Base-by-base conservation (phyloP, 2,329 filamentous ascomycete species). In the Fusarium drepaniforme region DNA sequence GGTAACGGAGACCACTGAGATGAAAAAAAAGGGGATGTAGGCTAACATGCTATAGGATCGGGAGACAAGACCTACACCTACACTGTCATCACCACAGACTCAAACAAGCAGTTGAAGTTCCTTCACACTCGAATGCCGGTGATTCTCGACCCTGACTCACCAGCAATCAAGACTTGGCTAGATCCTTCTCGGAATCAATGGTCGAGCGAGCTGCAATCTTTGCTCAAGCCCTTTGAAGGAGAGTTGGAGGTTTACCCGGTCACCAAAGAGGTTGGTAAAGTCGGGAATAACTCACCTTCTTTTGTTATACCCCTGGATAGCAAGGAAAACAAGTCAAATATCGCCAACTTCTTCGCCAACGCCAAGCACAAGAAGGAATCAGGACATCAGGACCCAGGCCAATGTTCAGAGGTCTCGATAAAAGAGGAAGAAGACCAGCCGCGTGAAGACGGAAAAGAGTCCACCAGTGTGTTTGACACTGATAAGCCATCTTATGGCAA, bases 51-150 rank as follows among this genome's bases (percentile, higher is more conserved):
- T 4, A 18, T 33, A 78, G 76, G 65, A 35, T 74, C 78, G 53
- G 88, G 91, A 4, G 89, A 94, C 73, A 94, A 93, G 81, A 84
- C 91, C 7, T 98, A 96, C 81, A 97, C 95, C 0, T 99, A 98
- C 83, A 96, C 96, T 2, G 91, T 99, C 80, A 96, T 98, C 82
- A 99, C 97, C 1, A 98, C 96, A 1, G 90, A 93, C 70, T 94
- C 95, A 9, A 98, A 96, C 79, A 87, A 92, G 72, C 93, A 96
- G 81, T 87, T 98, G 59, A 91, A 88, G 33, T 98, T 98, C 76
- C 86, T 99, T 21, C 97, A 99, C 81, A 93, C 97, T 79, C 92
- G 97, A 18, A 99, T 99, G 97, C 97, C 97, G 0, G 96, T 98
- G 8, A 94, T 98, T 35, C 83, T 99, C 1, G 92, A 98, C 8